phyloP scores from a whole-genome alignment of 2,329 filamentous ascomycete genomes.

The Trichoderma cornu-damae region DNA sequence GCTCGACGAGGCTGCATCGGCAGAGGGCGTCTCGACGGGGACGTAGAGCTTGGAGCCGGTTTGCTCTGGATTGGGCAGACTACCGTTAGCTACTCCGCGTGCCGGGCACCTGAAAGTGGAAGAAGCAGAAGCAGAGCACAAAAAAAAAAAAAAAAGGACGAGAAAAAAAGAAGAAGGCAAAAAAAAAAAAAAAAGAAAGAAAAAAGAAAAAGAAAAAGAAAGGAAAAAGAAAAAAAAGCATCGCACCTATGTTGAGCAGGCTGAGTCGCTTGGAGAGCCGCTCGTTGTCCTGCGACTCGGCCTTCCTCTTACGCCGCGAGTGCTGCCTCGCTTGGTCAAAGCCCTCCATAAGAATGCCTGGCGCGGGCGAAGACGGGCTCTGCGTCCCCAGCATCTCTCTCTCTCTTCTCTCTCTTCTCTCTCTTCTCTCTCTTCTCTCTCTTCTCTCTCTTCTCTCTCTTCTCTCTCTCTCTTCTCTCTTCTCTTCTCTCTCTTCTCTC shows the following conservation, averaged over 20 bases:
- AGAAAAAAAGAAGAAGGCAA: too few species aligned
- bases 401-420: neutral
- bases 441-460: too few species aligned
- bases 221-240: neutral
- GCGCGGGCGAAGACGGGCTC: conserved; percentile 17
- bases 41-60: conserved; percentile 61
- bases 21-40: conserved; percentile 50
- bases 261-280: conserved; percentile 81
- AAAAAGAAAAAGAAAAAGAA: neutral
- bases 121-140: too few species aligned
- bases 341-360: conserved; percentile 10
- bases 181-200: too few species aligned
- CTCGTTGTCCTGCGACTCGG: conserved; percentile 57
- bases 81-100: conserved; percentile 17
- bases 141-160: too few species aligned
- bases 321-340: conserved; percentile 17
- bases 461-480: too few species aligned
- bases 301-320: conserved; percentile 51
- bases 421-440: neutral
- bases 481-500: neutral
- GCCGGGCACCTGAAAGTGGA: too few species aligned
- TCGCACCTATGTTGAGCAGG: conserved; percentile 70
- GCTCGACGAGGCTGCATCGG: conserved; percentile 19
- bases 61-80: conserved; percentile 51
- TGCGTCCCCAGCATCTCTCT: conserved; percentile 21